Evolutionary conservation across 306 rosid species (phyloP).

Genomic region (Trifolium fragiferum): DNA sequence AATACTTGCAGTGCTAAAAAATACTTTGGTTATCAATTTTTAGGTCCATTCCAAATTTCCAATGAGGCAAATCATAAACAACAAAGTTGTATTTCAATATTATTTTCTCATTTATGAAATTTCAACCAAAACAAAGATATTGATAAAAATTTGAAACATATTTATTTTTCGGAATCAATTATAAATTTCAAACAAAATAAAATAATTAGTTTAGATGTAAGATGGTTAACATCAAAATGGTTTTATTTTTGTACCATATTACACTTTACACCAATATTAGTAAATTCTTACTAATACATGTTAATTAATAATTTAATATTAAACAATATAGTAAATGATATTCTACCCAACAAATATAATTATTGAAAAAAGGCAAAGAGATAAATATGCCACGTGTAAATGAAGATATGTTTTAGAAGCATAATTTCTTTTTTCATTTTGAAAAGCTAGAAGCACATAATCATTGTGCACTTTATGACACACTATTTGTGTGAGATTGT

Average conservation of each 20-base stretch:
- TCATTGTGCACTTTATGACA: constrained; percentile 2
- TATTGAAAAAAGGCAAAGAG: not conserved
- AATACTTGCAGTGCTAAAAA: no score
- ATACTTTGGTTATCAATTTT: no score
- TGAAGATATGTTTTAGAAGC: constrained; percentile 17
- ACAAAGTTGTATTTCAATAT: not conserved
- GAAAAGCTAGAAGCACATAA: no score
- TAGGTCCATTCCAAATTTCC: no score
- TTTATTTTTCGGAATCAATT: not conserved
- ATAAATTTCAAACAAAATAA: no score
- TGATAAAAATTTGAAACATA: not conserved
- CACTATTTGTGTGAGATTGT: not conserved
- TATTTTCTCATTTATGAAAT: not conserved
- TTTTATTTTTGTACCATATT: no score
- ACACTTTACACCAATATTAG: not conserved
- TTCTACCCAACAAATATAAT: not conserved
- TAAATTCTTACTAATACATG: not conserved
- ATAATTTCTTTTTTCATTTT: no score
- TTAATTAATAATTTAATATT: not conserved
- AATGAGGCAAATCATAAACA: no score
- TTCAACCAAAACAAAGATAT: not conserved
- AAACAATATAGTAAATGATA: not conserved
- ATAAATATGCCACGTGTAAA: constrained; percentile 40
- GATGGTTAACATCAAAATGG: not conserved
- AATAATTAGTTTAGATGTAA: not conserved